Evolutionary conservation across 2,329 filamentous ascomycete genomes (phyloP), one percentile per base, ranked within the genome.

Genomic region (Xylaria sp.): DNA sequence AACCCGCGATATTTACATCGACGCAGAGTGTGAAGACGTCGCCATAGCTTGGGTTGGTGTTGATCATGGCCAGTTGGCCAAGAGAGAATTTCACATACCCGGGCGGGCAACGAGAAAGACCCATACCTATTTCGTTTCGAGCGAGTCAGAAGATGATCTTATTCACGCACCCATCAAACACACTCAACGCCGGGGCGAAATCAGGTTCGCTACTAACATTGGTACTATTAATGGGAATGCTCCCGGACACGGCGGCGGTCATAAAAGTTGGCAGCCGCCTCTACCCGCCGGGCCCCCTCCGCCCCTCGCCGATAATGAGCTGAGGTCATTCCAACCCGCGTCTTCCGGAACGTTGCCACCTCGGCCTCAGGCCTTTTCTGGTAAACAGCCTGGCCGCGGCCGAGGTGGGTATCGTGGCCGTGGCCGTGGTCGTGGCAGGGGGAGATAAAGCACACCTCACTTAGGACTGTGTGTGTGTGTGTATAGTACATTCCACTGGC

Each of bases 1-100:
- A 53, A 88, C 87, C 71, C 79, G 82, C 18, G 78, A 82, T 61
- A 79, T 79, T 42, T 90, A 87, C 72, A 59, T 88, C 29, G 85
- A 89, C 73, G 75, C 81, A 5, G 72, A 79, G 9, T 85, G 83
- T 63, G 73, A 77, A 3, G 73, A 80, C 29, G 68, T 77, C 8
- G 79, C 83, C 48, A 81, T 87, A 58, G 74, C 76, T 59, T 75
- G 76, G 75, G 63, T 67, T 13, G 69, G 62, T 6, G 44, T 75
- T 25, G 69, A 72, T 55, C 18, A 27, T 3, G 40, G 60, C 40
- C 55, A 64, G 60, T 12, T 48, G 40, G 6, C 32, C n/a, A 55
- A 47, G 10, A 48, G 42, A 10, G 69, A 73, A 40, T 76, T 78
- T 48, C 74, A 77, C 40, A 73, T 78, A 62, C 74, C 60, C 9